Percentiles rank a stretch among this genome's conserved stretches.
These are phyloP conservation scores for Suillus luteus DNA, from an alignment of 768 basidiomycete species.

Conservation along the genomic window DNA sequence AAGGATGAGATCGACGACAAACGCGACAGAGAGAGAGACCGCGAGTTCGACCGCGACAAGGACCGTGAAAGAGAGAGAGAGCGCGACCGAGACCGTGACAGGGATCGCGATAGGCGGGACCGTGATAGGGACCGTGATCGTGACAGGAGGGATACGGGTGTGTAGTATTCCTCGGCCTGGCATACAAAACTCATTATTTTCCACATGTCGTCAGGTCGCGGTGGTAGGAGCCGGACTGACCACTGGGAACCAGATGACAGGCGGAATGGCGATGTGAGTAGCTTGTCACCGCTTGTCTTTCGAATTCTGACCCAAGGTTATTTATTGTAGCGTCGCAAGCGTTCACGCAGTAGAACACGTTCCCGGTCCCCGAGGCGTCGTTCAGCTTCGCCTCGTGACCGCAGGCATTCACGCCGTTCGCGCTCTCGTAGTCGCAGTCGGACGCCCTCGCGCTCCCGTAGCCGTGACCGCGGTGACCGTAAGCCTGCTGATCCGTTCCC, in stretches of 20 bases:
- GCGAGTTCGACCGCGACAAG: constrained; percentile 35
- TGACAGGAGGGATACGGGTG: constrained; percentile 60
- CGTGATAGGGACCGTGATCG: constrained; percentile 48
- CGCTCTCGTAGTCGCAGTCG: constrained; percentile 66
- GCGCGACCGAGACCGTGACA: constrained; percentile 43
- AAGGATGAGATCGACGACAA: constrained; percentile 77
- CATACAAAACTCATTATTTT: constrained; percentile 12
- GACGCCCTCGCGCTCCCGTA: constrained; percentile 50
- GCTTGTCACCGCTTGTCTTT: background rate
- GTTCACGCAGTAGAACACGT: constrained; percentile 65
- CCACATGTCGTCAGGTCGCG: constrained; percentile 41
- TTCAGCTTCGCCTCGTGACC: constrained; percentile 60
- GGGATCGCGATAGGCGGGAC: constrained; percentile 48
- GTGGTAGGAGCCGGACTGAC: constrained; percentile 47
- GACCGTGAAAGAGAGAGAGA: constrained; percentile 46
- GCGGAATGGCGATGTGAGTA: constrained; percentile 69
- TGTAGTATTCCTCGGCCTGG: constrained; percentile 17
- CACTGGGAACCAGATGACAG: constrained; percentile 87
- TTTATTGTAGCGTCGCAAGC: constrained; percentile 58
- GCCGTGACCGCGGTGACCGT: constrained; percentile 64
- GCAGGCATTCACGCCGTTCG: constrained; percentile 58
- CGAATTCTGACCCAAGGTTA: background rate
- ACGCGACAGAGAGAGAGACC: constrained; percentile 37
- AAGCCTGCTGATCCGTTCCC: constrained; percentile 67
- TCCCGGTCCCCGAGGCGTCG: constrained; percentile 70